Evolutionary conservation across 2,329 filamentous ascomycete genomes (phyloP).

Genomic region (Daldinia eschscholtzii): DNA sequence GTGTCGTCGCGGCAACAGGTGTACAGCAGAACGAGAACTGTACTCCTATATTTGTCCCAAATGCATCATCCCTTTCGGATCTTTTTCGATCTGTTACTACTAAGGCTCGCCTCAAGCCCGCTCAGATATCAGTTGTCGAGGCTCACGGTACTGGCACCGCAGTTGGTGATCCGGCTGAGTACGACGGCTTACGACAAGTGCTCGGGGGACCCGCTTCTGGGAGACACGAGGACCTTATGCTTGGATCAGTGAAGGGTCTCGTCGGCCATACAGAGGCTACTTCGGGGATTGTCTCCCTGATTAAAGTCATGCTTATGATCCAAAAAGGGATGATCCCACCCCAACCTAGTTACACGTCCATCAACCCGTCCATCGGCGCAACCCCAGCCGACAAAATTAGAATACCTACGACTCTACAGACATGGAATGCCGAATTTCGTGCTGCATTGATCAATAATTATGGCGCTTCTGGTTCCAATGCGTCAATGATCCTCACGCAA

Average conservation of each 20-base stretch:
- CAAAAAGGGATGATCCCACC: slow-evolving; percentile 49
- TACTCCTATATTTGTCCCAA: slow-evolving; percentile 59
- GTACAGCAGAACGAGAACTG: slow-evolving; percentile 59
- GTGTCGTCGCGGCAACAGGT: slow-evolving; percentile 55
- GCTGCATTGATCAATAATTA: slow-evolving; percentile 54
- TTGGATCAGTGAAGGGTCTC: slow-evolving; percentile 53
- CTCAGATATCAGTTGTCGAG: slow-evolving; percentile 52
- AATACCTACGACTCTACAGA: slow-evolving; percentile 34
- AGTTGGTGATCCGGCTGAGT: slow-evolving; percentile 54
- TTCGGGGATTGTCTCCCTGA: slow-evolving; percentile 48
- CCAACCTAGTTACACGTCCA: slow-evolving; percentile 51
- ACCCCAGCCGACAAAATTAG: slow-evolving; percentile 41
- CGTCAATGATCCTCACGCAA: slow-evolving; percentile 49
- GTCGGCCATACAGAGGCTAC: slow-evolving; percentile 54
- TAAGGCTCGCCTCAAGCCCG: slow-evolving; percentile 43
- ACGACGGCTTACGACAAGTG: slow-evolving; percentile 47
- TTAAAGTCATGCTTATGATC: slow-evolving; percentile 54
- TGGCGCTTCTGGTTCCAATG: slow-evolving; percentile 55
- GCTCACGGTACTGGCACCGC: slow-evolving; percentile 61
- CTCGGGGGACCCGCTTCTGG: slow-evolving; percentile 49
- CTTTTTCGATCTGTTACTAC: slow-evolving; percentile 52
- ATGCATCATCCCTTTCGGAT: slow-evolving; percentile 48
- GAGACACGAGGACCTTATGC: slow-evolving; percentile 28
- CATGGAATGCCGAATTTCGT: slow-evolving; percentile 44
- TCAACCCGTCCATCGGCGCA: slow-evolving; percentile 48